phyloP scores from a whole-genome alignment of 139 green algal species.

The Haematococcus lacustris region DNA sequence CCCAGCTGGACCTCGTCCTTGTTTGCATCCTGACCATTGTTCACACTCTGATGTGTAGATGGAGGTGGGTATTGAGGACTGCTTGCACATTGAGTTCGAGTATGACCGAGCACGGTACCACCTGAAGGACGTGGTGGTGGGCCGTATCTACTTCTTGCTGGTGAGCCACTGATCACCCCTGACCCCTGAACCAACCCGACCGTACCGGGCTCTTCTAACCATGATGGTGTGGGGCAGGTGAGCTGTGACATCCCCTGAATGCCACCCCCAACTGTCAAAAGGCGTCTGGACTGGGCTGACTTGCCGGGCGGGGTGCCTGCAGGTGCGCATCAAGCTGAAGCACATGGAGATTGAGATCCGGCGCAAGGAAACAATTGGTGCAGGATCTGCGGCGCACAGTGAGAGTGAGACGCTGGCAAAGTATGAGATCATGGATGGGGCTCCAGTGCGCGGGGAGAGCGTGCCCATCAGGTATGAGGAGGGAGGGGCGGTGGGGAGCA shows the following conservation, averaged over 20 bases:
- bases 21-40: too few species aligned
- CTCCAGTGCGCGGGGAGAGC: conserved; percentile 82
- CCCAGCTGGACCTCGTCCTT: too few species aligned
- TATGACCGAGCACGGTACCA: conserved; percentile 86
- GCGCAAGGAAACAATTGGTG: conserved; percentile 80
- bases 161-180: too few species aligned
- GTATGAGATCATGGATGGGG: conserved; percentile 98
- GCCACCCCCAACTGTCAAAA: too few species aligned
- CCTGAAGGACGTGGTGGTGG: conserved; percentile 88
- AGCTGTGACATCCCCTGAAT: too few species aligned
- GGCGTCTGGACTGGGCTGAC: too few species aligned
- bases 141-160: conserved; percentile 97
- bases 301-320: too few species aligned
- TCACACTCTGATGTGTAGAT: too few species aligned
- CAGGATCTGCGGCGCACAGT: conserved; percentile 59
- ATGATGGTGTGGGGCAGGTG: too few species aligned
- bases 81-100: conserved; percentile 99
- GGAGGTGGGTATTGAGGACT: conserved; percentile 99
- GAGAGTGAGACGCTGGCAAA: conserved; percentile 96
- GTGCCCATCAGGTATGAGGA: conserved; percentile 84
- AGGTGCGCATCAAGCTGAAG: conserved; percentile 95
- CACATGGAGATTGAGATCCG: conserved; percentile 99
- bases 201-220: too few species aligned
- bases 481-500: neutral
- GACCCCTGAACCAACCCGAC: too few species aligned